Evolutionary conservation across 495 filamentous ascomycete genomes (phyloP), one percentile per base, ranked within the genome.

Genomic region (Penicillium verhagenii): DNA sequence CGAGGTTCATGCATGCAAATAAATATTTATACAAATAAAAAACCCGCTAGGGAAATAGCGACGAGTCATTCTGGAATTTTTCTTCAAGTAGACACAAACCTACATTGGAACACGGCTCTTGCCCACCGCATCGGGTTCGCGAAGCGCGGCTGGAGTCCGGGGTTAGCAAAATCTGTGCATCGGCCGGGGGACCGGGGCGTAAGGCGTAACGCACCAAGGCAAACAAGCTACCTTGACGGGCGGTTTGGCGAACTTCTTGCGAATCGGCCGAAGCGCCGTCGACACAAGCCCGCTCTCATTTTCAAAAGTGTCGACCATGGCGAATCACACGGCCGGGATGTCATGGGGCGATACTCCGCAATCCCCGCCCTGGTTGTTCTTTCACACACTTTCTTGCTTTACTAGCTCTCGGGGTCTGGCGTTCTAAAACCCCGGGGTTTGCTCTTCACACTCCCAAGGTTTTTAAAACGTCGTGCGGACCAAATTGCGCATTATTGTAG

Each of bases 171-270:
- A 33, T 35, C 19, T 28, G 23, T 25, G 42, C 42, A 31, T 48
- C 18, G 28, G 25, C 21, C 28, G 10, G 26, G 10, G 26, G 21
- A 14, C 24, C 42, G 16, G 42, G 38, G 21, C 7, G 24, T 5
- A 44, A 28, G 31, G 55, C 45, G 39, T 25, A 50, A 67, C 78
- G 68, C 72, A 84, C 82, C 83, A 86, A 56, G 80, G 74, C 56
- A 85, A 65, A 71, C 83, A 86, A 20, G 82, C 83, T 60, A 82
- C 76, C 66, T 86, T 86, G 21, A 84, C 82, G n/a, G 83, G 83
- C 31, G 82, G 82, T 69, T 76, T 76, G 47, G 75, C 73, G 54
- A 78, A 78, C 59, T 76, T 78, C 71, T 74, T 76, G 58, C 75
- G 72, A 60, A 66, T 57, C 52, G 59, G 63, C 47, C 59, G 62